Conservation (phyloP, 495 filamentous ascomycete species). For the Daldinia childiae region DNA sequence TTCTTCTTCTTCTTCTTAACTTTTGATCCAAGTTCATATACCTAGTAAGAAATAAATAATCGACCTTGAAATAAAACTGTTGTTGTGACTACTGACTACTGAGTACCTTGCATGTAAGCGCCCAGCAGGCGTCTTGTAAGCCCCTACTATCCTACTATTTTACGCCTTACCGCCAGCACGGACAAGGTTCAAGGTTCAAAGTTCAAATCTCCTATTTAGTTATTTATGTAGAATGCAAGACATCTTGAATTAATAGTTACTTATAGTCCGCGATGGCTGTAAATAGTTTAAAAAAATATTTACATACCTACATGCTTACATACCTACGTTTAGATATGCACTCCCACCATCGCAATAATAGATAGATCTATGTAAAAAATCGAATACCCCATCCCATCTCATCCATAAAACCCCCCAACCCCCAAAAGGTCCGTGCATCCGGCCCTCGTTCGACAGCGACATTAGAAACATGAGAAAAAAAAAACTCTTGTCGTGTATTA, state of each 20-base stretch:
- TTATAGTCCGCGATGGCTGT: not conserved
- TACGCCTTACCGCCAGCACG: not conserved
- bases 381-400: not conserved
- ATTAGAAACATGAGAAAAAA: not conserved
- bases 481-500: slow-evolving; percentile 8
- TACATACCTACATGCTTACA: not conserved
- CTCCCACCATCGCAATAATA: not conserved
- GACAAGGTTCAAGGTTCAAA: not conserved
- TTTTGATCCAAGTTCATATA: too few species aligned
- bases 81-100: not conserved
- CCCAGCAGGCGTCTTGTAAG: not conserved
- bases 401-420: slow-evolving; percentile 4
- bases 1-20: too few species aligned
- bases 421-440: slow-evolving; percentile 1
- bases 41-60: too few species aligned
- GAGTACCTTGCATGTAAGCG: not conserved
- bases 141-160: not conserved
- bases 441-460: slow-evolving; percentile 13
- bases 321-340: not conserved
- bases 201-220: not conserved
- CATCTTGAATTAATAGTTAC: not conserved
- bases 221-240: not conserved
- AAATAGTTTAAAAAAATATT: not conserved
- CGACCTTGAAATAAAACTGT: too few species aligned
- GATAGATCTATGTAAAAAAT: not conserved